Conservation (phyloP, 345 rosid genomes). For the Adansonia digitata region DNA sequence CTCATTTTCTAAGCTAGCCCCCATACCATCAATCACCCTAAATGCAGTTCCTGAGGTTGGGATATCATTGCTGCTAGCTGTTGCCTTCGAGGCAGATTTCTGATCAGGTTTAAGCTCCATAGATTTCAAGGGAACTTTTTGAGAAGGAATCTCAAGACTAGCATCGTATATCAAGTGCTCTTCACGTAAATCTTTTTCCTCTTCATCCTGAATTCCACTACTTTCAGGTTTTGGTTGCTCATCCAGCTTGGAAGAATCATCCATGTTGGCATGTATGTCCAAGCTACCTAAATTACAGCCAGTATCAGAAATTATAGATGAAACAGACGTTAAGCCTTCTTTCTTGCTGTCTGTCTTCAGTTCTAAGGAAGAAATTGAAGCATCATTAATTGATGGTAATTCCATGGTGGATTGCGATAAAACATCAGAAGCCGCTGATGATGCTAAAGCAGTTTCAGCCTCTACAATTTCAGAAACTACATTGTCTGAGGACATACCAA, state of each 20-base stretch:
- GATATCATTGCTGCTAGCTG: slow-evolving; percentile 22
- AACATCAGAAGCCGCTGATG: slow-evolving; percentile 26
- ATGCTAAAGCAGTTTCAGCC: slow-evolving; percentile 22
- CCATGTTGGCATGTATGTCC: slow-evolving; percentile 11
- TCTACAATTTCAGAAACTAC: slow-evolving; percentile 30
- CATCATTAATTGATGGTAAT: slow-evolving; percentile 21
- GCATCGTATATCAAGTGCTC: slow-evolving; percentile 25
- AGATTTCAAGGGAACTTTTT: slow-evolving; percentile 19
- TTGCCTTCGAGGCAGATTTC: slow-evolving; percentile 19
- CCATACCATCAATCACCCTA: slow-evolving; percentile 28
- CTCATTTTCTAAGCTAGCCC: slow-evolving; percentile 19
- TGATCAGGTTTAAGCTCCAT: slow-evolving; percentile 19
- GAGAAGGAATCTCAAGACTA: slow-evolving; percentile 28
- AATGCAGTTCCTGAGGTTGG: slow-evolving; percentile 21
- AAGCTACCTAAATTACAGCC: neutral
- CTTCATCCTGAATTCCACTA: slow-evolving; percentile 14
- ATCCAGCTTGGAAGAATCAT: slow-evolving; percentile 19
- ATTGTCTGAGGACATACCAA: slow-evolving; percentile 24
- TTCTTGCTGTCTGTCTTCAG: slow-evolving; percentile 21
- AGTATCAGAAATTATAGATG: slow-evolving; percentile 32
- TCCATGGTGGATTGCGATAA: slow-evolving; percentile 21
- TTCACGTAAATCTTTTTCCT: slow-evolving; percentile 11
- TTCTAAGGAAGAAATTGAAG: slow-evolving; percentile 25
- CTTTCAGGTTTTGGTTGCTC: slow-evolving; percentile 26
- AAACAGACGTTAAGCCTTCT: slow-evolving; percentile 25